These are phyloP conservation scores for Cynara cardunculus DNA, from an alignment of 129 eudicot species.

Conservation along the genomic window DNA sequence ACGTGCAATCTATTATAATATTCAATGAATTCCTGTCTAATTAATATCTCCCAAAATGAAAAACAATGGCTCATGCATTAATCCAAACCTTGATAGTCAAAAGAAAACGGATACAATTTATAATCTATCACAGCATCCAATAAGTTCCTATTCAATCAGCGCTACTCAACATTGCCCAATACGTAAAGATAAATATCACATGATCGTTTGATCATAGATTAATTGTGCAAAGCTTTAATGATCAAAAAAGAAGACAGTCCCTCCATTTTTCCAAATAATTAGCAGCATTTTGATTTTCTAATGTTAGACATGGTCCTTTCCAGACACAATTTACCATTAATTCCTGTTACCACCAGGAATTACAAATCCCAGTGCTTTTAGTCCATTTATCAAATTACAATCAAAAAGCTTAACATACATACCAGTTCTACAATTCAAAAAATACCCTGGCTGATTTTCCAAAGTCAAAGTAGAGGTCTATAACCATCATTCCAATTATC, in stretches of 20 bases:
- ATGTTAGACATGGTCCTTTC: no score
- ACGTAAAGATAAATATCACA: not conserved
- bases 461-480: no score
- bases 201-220: not conserved
- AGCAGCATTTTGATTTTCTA: not conserved
- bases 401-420: not conserved
- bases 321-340: no score
- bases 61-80: not conserved
- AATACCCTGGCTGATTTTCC: no score
- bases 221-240: no score
- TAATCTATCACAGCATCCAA: no score
- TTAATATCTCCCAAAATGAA: not conserved
- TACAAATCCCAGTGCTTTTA: not conserved
- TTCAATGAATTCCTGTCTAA: not conserved
- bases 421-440: not conserved
- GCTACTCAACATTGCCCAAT: not conserved
- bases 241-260: no score
- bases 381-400: not conserved
- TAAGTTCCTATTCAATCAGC: not conserved
- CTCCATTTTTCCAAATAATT: no score
- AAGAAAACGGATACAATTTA: not conserved
- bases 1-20: not conserved
- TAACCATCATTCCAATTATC: no score
- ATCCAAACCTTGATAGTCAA: not conserved
- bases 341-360: not conserved